These are phyloP conservation scores for Pezicula radicicola DNA, from an alignment of 2,329 filamentous ascomycete species.

Conservation along the genomic window DNA sequence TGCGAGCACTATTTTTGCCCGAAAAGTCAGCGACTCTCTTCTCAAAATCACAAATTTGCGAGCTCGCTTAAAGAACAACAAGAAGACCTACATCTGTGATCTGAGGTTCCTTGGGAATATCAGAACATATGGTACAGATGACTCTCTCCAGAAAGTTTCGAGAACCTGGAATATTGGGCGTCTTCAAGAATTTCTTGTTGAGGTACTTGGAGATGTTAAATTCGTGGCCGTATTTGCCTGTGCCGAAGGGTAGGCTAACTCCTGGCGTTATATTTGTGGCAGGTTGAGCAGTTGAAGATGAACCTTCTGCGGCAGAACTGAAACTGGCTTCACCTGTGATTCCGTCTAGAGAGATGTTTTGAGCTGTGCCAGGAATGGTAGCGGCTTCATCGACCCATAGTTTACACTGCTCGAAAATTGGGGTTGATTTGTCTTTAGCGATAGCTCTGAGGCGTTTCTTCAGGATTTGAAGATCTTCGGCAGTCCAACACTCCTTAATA, in stretches of 20 bases:
- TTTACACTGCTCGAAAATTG: slow-evolving; percentile 26
- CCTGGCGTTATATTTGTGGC: slow-evolving; percentile 1
- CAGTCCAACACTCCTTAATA: slow-evolving; percentile 25
- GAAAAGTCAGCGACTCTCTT: background rate
- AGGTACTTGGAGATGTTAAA: slow-evolving; percentile 22
- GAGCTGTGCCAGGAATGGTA: too few species aligned
- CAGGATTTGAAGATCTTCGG: slow-evolving; percentile 21
- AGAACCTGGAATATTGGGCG: slow-evolving; percentile 25
- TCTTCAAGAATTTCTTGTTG: slow-evolving; percentile 3
- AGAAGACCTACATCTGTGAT: slow-evolving; percentile 33
- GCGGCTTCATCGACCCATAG: slow-evolving; percentile 14
- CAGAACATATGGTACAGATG: slow-evolving; percentile 40
- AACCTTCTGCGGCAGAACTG: too few species aligned
- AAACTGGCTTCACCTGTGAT: too few species aligned
- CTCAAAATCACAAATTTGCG: background rate
- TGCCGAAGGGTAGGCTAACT: slow-evolving; percentile 19
- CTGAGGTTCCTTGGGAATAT: slow-evolving; percentile 33
- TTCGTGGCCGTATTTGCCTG: slow-evolving; percentile 24
- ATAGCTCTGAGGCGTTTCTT: slow-evolving; percentile 1
- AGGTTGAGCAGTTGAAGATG: background rate
- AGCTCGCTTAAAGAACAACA: too few species aligned
- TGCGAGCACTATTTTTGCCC: slow-evolving; percentile 43
- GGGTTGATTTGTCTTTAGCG: background rate
- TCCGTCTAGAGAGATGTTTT: too few species aligned
- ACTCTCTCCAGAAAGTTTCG: slow-evolving; percentile 29